phyloP scores from a whole-genome alignment of 2,329 filamentous ascomycete species.

The Aulographum hederae region DNA sequence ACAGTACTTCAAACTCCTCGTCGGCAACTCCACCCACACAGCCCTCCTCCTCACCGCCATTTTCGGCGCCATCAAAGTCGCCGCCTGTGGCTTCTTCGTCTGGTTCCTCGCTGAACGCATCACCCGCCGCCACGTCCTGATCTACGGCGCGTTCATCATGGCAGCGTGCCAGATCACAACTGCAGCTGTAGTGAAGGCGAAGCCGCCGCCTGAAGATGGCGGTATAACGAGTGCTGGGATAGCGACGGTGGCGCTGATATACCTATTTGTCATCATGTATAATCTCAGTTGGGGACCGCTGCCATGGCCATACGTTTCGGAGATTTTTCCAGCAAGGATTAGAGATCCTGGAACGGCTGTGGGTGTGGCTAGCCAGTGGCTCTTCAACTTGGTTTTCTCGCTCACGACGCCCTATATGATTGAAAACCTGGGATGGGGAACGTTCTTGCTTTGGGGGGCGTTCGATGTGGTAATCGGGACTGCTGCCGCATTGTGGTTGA shows the following conservation, averaged over 20 bases:
- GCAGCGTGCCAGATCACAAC: slow-evolving; percentile 16
- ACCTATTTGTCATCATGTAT: slow-evolving; percentile 35
- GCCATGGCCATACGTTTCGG: slow-evolving; percentile 32
- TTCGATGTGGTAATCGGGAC: not conserved
- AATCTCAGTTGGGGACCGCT: slow-evolving; percentile 35
- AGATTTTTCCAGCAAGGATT: slow-evolving; percentile 34
- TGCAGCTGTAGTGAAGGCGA: slow-evolving; percentile 12
- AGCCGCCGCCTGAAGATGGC: slow-evolving; percentile 9
- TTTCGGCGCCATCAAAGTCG: slow-evolving; percentile 35
- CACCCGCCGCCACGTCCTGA: slow-evolving; percentile 20
- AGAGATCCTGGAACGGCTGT: slow-evolving; percentile 31
- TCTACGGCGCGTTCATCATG: slow-evolving; percentile 15
- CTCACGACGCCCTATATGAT: slow-evolving; percentile 33
- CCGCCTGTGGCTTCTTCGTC: slow-evolving; percentile 31
- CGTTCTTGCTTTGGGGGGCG: slow-evolving; percentile 13
- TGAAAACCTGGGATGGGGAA: slow-evolving; percentile 25
- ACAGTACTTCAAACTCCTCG: slow-evolving; percentile 34
- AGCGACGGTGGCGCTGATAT: slow-evolving; percentile 34
- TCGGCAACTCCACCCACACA: slow-evolving; percentile 22
- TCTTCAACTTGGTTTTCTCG: slow-evolving; percentile 31
- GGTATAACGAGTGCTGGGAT: slow-evolving; percentile 21
- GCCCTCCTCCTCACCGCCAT: slow-evolving; percentile 32
- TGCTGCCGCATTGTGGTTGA: not conserved
- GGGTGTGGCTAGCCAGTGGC: slow-evolving; percentile 31
- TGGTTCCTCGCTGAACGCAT: slow-evolving; percentile 33